Evolutionary conservation across 371 early-diverging fungal genomes (phyloP).

Genomic region (Actinomortierella ambigua): DNA sequence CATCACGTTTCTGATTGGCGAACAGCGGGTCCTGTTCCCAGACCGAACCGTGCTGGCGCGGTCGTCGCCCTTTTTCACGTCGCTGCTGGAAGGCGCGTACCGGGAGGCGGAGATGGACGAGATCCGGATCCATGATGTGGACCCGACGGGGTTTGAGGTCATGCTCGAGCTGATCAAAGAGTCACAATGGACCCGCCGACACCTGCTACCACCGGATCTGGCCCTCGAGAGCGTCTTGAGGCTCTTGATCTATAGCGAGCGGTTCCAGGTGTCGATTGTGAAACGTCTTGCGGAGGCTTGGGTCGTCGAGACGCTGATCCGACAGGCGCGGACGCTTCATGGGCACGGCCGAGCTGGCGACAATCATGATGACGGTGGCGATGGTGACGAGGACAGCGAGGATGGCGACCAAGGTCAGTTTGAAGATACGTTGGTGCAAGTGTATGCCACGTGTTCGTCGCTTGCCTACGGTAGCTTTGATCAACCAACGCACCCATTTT

Average conservation of each 20-base stretch:
- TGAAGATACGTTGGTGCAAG: constrained; percentile 28
- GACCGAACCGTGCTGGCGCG: constrained; percentile 19
- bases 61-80: constrained; percentile 18
- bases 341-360: too few species aligned
- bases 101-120: constrained; percentile 19
- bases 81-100: constrained; percentile 17
- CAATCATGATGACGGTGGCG: too few species aligned
- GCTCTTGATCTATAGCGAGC: constrained; percentile 26
- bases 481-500: constrained; percentile 19
- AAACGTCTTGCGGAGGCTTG: constrained; percentile 28
- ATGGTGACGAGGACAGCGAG: too few species aligned
- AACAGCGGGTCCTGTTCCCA: constrained; percentile 13
- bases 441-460: constrained; percentile 27
- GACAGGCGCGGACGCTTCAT: too few species aligned
- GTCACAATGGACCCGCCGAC: constrained; percentile 14
- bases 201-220: constrained; percentile 25
- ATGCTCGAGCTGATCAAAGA: constrained; percentile 25
- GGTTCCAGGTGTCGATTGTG: constrained; percentile 26
- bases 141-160: constrained; percentile 24
- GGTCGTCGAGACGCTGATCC: constrained; percentile 14
- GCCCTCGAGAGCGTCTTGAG: constrained; percentile 21
- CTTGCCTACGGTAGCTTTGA: constrained; percentile 14
- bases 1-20: constrained; percentile 22
- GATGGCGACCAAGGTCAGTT: constrained; percentile 9
- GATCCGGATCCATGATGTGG: constrained; percentile 21